Evolutionary conservation across 768 basidiomycete genomes (phyloP), one percentile per base, ranked within the genome.

Genomic region (Mycena alexandri): DNA sequence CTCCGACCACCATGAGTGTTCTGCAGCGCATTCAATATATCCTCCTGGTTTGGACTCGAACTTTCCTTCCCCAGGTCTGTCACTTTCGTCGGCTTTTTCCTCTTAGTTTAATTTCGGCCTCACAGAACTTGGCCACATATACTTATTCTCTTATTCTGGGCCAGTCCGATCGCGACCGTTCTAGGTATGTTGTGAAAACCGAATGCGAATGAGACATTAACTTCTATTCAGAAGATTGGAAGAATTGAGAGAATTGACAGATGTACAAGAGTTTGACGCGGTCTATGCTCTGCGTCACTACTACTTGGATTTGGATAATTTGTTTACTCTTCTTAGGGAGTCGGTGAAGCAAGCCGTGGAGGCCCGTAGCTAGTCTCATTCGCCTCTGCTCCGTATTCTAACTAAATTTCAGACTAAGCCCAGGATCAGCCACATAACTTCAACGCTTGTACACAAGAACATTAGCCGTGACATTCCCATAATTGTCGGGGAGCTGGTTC

Each of bases 1-100:
- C 42, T 43, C 43, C 41, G 16, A 36, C 21, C n/a, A 13, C 19
- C 52, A 34, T 56, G 55, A 56, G 8, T 25, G n/a, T 25, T 43
- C n/a, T 56, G 55, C 21, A 24, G 42, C 12, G 55, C n/a, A 41
- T 56, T 16, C 55, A 56, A 29, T 41, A 7, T 42, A 56, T 50
- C 24, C 25, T 42, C 55, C 38, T 43, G 14, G 33, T 43, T 50
- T 25, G 11, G 14, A 19, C 13, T 36, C 24, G 17, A 41, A 56
- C 36, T 43, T 25, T 43, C 29, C 55, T 43, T 16, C 55, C 38
- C 22, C 7, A 42, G 55, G 55, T 43, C 2, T 7, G 25, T 56
- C n/a, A 42, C 21, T 17, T 43, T 19, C 24, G 14, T 36, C n/a
- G 12, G 14, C 16, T 41, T 22, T 10, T 16, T 13, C 24, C 5